Conservation (phyloP, 495 filamentous ascomycete species). For the Lasiosphaeria hispida region DNA sequence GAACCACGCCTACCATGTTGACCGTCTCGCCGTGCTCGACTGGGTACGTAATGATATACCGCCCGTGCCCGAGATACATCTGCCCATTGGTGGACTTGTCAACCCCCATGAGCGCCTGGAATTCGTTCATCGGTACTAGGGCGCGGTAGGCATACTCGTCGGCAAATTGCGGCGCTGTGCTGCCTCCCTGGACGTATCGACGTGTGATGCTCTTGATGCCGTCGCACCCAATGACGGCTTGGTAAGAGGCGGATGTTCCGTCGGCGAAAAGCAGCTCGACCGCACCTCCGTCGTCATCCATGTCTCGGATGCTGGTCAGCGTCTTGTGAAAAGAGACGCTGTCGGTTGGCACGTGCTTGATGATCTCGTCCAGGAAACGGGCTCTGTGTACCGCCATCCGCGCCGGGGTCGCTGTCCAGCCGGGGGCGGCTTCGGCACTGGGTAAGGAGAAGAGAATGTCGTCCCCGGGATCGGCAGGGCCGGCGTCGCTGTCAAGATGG, state of each 20-base stretch:
- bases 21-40: background rate
- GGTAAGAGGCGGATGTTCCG: background rate
- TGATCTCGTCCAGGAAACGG: slow-evolving; percentile 23
- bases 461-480: too few species aligned
- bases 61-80: background rate
- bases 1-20: too few species aligned
- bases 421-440: slow-evolving; percentile 27
- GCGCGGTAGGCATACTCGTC: slow-evolving; percentile 9
- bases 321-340: slow-evolving; percentile 19
- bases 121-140: too few species aligned
- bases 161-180: slow-evolving; percentile 15
- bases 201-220: slow-evolving; percentile 31
- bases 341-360: slow-evolving; percentile 12
- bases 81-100: too few species aligned
- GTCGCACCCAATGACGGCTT: slow-evolving; percentile 33
- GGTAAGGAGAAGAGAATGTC: slow-evolving; percentile 21
- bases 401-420: slow-evolving; percentile 8
- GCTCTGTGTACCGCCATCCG: slow-evolving; percentile 26
- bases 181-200: slow-evolving; percentile 25
- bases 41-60: background rate
- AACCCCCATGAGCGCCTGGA: too few species aligned
- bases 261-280: too few species aligned
- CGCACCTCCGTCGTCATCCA: background rate
- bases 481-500: background rate
- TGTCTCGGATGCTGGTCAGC: slow-evolving; percentile 10